Evolutionary conservation across 2,329 filamentous ascomycete genomes (phyloP).

Genomic region (Nigrospora osmanthi): DNA sequence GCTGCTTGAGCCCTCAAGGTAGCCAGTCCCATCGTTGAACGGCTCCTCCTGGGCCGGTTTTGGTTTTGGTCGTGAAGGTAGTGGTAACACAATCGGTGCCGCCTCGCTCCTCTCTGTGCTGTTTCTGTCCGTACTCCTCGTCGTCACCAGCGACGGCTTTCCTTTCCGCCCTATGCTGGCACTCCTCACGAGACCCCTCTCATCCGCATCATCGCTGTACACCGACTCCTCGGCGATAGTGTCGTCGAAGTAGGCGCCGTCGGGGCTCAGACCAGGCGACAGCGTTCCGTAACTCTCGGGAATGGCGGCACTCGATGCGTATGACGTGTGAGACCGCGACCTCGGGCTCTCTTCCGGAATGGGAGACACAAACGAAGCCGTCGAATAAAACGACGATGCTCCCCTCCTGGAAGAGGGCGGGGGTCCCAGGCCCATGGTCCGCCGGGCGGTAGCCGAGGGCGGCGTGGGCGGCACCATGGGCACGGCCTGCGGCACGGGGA

Average conservation of each 20-base stretch:
- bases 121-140: slow-evolving; percentile 29
- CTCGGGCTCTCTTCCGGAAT: slow-evolving; percentile 65
- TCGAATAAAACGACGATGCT: slow-evolving; percentile 58
- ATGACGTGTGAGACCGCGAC: slow-evolving; percentile 52
- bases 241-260: slow-evolving; percentile 44
- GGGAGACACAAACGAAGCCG: slow-evolving; percentile 61
- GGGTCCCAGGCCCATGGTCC: slow-evolving; percentile 48
- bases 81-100: slow-evolving; percentile 6
- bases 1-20: slow-evolving; percentile 36
- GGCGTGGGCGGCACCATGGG: slow-evolving; percentile 5
- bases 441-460: slow-evolving; percentile 27
- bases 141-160: slow-evolving; percentile 48
- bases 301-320: slow-evolving; percentile 65
- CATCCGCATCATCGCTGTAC: slow-evolving; percentile 42
- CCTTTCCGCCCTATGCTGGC: slow-evolving; percentile 55
- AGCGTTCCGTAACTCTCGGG: slow-evolving; percentile 57
- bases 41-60: slow-evolving; percentile 27
- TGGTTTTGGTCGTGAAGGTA: slow-evolving; percentile 23
- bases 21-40: slow-evolving; percentile 36
- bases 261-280: slow-evolving; percentile 35
- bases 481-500: slow-evolving; percentile 35
- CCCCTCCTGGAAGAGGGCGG: slow-evolving; percentile 54
- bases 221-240: slow-evolving; percentile 36
- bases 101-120: slow-evolving; percentile 17
- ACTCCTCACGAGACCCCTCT: slow-evolving; percentile 50